Conservation (phyloP, 306 rosid species). For the Sphenostylis stenocarpa region DNA sequence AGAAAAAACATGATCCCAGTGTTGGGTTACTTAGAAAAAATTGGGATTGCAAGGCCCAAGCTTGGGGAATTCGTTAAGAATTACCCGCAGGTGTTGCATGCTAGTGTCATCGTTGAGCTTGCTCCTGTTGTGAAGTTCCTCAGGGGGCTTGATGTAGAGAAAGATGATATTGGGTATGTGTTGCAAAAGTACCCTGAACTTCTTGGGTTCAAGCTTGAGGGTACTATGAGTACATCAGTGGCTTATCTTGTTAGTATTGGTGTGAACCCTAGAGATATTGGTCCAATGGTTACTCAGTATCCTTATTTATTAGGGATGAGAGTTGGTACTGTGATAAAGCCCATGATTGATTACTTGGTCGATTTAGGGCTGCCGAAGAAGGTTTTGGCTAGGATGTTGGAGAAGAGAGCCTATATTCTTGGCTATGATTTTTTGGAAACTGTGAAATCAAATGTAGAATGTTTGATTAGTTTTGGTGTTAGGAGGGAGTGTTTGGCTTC, state of each 20-base stretch:
- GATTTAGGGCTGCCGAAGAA: conserved; percentile 73
- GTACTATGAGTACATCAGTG: conserved; percentile 96
- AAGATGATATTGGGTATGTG: conserved; percentile 80
- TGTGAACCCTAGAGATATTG: conserved; percentile 82
- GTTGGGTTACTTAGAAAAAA: conserved; percentile 84
- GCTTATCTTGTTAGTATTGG: conserved; percentile 96
- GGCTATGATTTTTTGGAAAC: conserved; percentile 85
- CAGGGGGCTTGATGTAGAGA: conserved; percentile 93
- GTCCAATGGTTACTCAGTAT: conserved; percentile 90
- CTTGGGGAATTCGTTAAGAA: conserved; percentile 72
- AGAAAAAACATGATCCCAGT: conserved; percentile 85
- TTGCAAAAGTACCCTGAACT: conserved; percentile 88
- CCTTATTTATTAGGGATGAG: conserved; percentile 92
- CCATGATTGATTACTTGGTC: conserved; percentile 70
- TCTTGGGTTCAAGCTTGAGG: conserved; percentile 91
- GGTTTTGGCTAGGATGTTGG: conserved; percentile 83
- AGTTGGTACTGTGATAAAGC: conserved; percentile 88
- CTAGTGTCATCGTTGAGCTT: conserved; percentile 95
- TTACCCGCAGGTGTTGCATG: conserved; percentile 89
- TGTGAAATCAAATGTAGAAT: conserved; percentile 78
- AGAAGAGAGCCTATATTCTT: conserved; percentile 80
- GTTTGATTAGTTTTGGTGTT: conserved; percentile 77
- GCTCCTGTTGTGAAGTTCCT: conserved; percentile 82
- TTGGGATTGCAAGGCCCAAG: conserved; percentile 75
- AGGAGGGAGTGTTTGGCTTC: conserved; percentile 64